Base-by-base conservation (phyloP, 345 rosid genomes). In the Anacardium occidentale region DNA sequence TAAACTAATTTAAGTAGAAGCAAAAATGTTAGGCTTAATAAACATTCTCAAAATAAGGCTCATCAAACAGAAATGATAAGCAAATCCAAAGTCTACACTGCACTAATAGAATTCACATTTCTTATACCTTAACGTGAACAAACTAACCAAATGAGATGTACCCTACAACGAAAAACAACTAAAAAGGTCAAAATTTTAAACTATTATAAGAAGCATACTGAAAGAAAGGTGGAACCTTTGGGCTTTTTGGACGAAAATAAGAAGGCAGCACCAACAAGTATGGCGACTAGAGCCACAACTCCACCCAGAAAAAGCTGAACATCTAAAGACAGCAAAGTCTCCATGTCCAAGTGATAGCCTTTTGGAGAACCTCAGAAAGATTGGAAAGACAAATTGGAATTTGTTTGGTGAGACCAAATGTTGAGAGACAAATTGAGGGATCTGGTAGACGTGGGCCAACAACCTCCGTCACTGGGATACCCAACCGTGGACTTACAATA, bases 201-300 rank as follows among this genome's bases (percentile, higher is more conserved):
- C 37, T 52, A 52, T 50, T 1, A 7, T 53, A n/a, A 2, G 42
- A 18, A 69, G 10, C 18, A 15, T 56, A 72, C 3, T 32, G 21
- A 74, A 60, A 18, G 32, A 75, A 72, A 76, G 79, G 61, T 67
- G 54, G 40, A 64, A 93, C 98, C 97, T 90, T 83, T 89, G 48
- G 90, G 82, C 57, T 90, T 94, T 69, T 76, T 88, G 75, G 88
- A 80, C 72, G 89, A 89, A 22, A 85, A 75, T 34, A 85, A 84
- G 61, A 79, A 92, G 61, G 85, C 83, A 71, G 87, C 92, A 53
- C 88, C 96, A 11, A 84, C 69, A 59, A 42, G 82, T 73, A 78
- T 69, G 68, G 97, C 97, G 68, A 89, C 61, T 69, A 92, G 57
- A 74, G 98, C 98, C 4, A 90, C 97, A 52, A 78, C 92, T 48